Base-by-base conservation (phyloP, 2,329 filamentous ascomycete species). In the Hypoxylon sp. region DNA sequence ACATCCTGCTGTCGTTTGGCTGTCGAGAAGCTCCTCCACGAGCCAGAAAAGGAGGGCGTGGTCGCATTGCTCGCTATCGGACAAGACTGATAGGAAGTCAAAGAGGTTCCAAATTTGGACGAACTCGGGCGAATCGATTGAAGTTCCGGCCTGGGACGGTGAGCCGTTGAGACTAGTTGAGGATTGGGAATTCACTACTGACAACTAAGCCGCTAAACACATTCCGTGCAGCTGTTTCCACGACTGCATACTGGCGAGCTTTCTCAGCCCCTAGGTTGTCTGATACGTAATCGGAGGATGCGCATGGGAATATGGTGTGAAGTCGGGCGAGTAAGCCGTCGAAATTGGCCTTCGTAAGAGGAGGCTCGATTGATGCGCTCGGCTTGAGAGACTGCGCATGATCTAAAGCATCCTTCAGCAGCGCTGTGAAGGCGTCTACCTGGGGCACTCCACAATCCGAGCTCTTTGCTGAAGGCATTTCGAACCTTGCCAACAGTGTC, bases 21-120 rank as follows among this genome's bases (percentile, higher is more conserved):
- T 97, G 79, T 99, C 97, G 27, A 99, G 86, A 1, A 99, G 87
- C 80, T 98, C 96, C 79, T 99, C 96, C 19, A 98, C 90, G 15
- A 99, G 88, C 87, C 93, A 94, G 75, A 97, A 94, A 6, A 96
- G 86, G 7, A 99, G 84, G 17, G 92, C 92, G 0, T 93, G 89
- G 71, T 97, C 94, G 77, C 84, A 90, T 82, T 86, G 86, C 84
- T 91, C 92, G 77, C 91, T 88, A 76, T 97, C 95, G 67, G 93
- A 94, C 68, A 97, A 89, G 39, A 97, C 90, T 0, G 92, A 91
- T n/a, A 98, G 85, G 46, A 98, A 89, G 77, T 99, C 97, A 63
- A 99, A 88, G 4, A 99, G 85, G 77, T 98, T 96, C 95, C 95
- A 99, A 70, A 98, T 88, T 67, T 89, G 87, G 54, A 93, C 90